phyloP scores from a whole-genome alignment of 305 asterid genomes.

The Fraxinus dipetala region DNA sequence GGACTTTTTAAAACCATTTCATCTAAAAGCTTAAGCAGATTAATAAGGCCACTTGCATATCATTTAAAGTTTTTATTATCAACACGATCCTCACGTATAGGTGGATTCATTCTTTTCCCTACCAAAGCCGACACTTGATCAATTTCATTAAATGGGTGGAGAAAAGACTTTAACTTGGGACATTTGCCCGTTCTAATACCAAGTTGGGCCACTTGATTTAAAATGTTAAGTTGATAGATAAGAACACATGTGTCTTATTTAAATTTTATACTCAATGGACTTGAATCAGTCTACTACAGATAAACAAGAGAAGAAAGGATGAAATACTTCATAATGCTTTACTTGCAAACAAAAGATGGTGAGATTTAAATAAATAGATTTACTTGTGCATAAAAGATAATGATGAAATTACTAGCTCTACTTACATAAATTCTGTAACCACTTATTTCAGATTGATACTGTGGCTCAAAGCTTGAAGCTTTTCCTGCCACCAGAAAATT shows the following conservation, averaged over 20 bases:
- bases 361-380: background rate
- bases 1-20: background rate
- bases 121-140: background rate
- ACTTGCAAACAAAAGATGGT: background rate
- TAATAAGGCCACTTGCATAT: background rate
- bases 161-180: background rate
- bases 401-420: background rate
- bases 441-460: constrained; percentile 34
- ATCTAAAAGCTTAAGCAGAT: background rate
- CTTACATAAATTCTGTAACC: background rate
- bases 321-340: background rate
- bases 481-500: constrained; percentile 33
- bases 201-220: background rate
- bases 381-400: background rate
- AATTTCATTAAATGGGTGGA: background rate
- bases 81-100: background rate
- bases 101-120: background rate
- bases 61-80: background rate
- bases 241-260: background rate
- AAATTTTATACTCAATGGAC: background rate
- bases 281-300: background rate
- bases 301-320: background rate
- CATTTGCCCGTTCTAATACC: background rate
- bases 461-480: constrained; percentile 29
- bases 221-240: background rate